Percentiles rank a stretch among this genome's conserved stretches.
These are phyloP conservation scores for Parsonsia alboflavescens DNA, from an alignment of 257 asterid species.

Conservation along the genomic window DNA sequence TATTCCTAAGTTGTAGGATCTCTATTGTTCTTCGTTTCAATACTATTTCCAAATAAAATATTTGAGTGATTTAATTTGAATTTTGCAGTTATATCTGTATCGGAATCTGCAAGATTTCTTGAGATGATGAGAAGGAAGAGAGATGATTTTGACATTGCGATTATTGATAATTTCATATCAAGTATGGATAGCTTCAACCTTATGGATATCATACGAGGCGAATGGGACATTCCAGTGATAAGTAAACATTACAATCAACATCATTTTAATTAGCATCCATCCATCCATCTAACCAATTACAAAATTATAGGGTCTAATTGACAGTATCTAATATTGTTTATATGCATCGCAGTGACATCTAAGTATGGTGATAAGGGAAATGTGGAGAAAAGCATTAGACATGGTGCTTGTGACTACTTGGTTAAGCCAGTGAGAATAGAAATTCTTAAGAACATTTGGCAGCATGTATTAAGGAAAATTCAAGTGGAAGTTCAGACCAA, in stretches of 20 bases:
- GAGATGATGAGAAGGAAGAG: conserved; percentile 45
- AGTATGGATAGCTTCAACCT: conserved; percentile 25
- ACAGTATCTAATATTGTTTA: no score
- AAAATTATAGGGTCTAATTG: no score
- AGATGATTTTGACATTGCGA: conserved; percentile 51
- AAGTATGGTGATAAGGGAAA: conserved; percentile 47
- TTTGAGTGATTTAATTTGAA: background rate
- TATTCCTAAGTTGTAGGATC: no score
- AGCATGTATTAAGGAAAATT: conserved; percentile 49
- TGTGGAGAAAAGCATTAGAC: conserved; percentile 63
- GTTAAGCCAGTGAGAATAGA: conserved; percentile 60
- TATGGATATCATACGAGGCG: conserved; percentile 55
- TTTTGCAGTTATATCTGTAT: conserved; percentile 42
- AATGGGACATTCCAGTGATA: conserved; percentile 70
- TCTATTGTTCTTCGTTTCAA: background rate
- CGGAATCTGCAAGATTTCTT: conserved; percentile 47
- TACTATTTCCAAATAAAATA: background rate
- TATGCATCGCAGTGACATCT: conserved; percentile 47
- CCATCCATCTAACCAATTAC: no score
- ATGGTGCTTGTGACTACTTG: conserved; percentile 72
- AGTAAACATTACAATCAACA: conserved; percentile 21
- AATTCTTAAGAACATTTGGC: conserved; percentile 64
- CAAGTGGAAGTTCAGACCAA: background rate
- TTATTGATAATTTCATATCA: conserved; percentile 65
- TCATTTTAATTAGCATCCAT: background rate